Evolutionary conservation across 352 stramenopile species (phyloP).

Genomic region (Globisporangium cystogenes): DNA sequence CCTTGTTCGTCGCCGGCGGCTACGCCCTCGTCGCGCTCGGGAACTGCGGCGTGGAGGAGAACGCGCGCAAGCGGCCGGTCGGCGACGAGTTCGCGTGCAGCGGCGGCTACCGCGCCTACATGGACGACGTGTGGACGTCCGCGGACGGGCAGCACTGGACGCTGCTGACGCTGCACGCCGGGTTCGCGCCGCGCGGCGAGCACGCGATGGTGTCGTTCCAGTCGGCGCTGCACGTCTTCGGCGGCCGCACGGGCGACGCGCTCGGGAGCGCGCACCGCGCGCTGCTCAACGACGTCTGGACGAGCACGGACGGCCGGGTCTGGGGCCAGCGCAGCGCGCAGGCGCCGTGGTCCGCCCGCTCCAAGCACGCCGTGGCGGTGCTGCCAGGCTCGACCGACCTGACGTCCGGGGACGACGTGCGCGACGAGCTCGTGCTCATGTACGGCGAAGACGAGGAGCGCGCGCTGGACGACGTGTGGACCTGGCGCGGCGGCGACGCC

Average conservation of each 20-base stretch:
- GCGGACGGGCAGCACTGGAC: slow-evolving; percentile 53
- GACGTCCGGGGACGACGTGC: slow-evolving; percentile 32
- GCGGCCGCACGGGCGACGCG: slow-evolving; percentile 35
- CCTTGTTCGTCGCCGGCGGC: slow-evolving; percentile 52
- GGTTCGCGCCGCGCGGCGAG: slow-evolving; percentile 51
- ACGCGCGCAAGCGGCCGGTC: slow-evolving; percentile 34
- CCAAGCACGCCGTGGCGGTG: slow-evolving; percentile 45
- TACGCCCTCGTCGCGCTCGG: slow-evolving; percentile 58
- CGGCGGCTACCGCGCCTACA: slow-evolving; percentile 52
- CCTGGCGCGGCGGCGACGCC: slow-evolving; percentile 29
- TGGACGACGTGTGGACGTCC: slow-evolving; percentile 73
- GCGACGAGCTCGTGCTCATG: slow-evolving; percentile 52
- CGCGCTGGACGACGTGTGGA: slow-evolving; percentile 59
- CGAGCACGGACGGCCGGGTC: slow-evolving; percentile 34
- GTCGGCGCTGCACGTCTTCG: slow-evolving; percentile 48
- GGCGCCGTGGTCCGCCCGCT: slow-evolving; percentile 44
- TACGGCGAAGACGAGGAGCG: slow-evolving; percentile 60
- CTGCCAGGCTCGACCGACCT: slow-evolving; percentile 33
- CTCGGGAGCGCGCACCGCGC: slow-evolving; percentile 13
- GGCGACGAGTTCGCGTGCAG: slow-evolving; percentile 66
- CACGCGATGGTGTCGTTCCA: slow-evolving; percentile 65
- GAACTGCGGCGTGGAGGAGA: slow-evolving; percentile 61
- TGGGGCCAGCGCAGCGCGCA: slow-evolving; percentile 27
- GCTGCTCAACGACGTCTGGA: slow-evolving; percentile 72
- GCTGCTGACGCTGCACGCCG: slow-evolving; percentile 31